Evolutionary conservation across 202 grass and related monocot genomes (phyloP), one percentile per base, ranked within the genome.

Genomic region (Schoenoplectus tabernaemontani): DNA sequence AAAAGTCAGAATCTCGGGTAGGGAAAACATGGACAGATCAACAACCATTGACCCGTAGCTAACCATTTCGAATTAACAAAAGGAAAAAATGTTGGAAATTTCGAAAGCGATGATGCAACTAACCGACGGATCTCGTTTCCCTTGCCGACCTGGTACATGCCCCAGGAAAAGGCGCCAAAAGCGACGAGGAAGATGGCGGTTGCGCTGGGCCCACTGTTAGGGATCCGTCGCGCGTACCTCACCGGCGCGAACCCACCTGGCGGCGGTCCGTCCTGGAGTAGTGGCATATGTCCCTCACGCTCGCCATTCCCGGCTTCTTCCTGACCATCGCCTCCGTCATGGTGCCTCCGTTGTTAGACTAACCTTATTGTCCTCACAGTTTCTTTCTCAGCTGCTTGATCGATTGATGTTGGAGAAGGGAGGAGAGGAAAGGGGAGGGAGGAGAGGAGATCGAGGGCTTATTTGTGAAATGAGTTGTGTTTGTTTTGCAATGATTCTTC

Each of bases 131-230:
- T 89, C 83, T 87, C 88, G 79, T 99, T 99, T 32, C 96, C 96
- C 88, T 99, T 76, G 15, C 96, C 96, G 79, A 99, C 96, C 90
- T 99, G 92, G 85, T 99, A 99, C 92, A 99, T 93, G 78, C 96
- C 92, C 60, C 86, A 99, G 28, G 90, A 81, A 66, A 99, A 95
- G 83, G 87, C 92, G 22, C 96, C 92, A 46, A 95, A 89, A 63
- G 85, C 36, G 26, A 88, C 86, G 63, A 99, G 85, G 71, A 99
- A 89, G 34, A 99, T 91, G 47, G 88, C 90, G 5, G 58, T 73
- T 85, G 96, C 96, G 83, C 92, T 91, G 41, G 96, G 92, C 0
- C 96, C 96, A 5, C 76, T 89, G 59, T 65, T 91, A 58, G 96
- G 96, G 83, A 99, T 99, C 42, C 96, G 92, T 36, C 96, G 92